Evolutionary conservation across 805 yeast species (phyloP), one percentile per base, ranked within the genome.

Genomic region (Dipodascopsis uninucleata): DNA sequence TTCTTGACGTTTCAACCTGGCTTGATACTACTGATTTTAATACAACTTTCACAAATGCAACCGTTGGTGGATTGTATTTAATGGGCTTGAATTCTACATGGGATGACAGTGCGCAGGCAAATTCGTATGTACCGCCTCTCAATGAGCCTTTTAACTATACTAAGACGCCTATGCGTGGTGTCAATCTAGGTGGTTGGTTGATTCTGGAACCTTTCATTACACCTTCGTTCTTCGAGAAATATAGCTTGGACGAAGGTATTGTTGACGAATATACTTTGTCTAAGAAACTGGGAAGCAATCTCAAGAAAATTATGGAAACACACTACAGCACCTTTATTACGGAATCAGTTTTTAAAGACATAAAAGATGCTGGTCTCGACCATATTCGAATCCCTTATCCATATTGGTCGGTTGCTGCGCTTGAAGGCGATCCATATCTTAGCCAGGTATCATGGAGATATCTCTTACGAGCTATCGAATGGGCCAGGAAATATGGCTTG

Each of bases 301-400:
- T 81, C 59, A 37, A 55, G 8, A 49, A 60, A 3, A 65, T 79
- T 29, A 68, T 89, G 48, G 67, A 73, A 32, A 58, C 72, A 28
- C 97, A 89, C 67, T 89, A 96, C 96, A 62, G 70, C 36, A 69
- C 84, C 12, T 89, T 84, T 79, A 76, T 78, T 61, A 79, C 81
- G 6, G 95, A 84, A 64, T 58, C 63, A 18, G 96, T 89, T 63
- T 81, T 90, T 58, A 55, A 65, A 39, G 61, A 70, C 42, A 85
- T 89, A 41, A 71, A 72, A 4, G 59, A 57, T 9, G 71, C 70
- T 43, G 96, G 96, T 1, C 71, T 89, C 53, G 90, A 89, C 66
- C 71, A 82, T 54, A 96, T 87, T 17, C 78, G 97, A 59, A 82
- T 89, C 48, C 97, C 97, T 35, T 77, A 89, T 43, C 96, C 96